Percentiles rank a stretch among this genome's conserved stretches.
Conservation (phyloP, 352 stramenopile species). For the Globisporangium apiculatum region DNA sequence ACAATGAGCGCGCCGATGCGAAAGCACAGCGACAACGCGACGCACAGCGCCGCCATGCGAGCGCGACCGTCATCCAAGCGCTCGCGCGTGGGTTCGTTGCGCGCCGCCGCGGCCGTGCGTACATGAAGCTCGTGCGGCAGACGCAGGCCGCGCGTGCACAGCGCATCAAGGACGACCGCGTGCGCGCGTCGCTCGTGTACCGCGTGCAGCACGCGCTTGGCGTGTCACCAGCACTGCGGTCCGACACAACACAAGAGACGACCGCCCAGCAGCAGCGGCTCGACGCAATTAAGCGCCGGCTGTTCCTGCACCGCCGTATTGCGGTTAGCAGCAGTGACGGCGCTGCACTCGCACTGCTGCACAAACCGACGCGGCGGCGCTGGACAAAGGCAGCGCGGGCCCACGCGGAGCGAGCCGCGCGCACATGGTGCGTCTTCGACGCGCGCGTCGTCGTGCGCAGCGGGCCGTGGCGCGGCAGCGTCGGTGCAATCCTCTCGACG, state of each 20-base stretch:
- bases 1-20: slow-evolving; percentile 21
- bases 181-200: slow-evolving; percentile 32
- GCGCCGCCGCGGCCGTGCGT: slow-evolving; percentile 27
- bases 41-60: slow-evolving; percentile 15
- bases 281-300: slow-evolving; percentile 31
- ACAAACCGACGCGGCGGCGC: slow-evolving; percentile 18
- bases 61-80: slow-evolving; percentile 37
- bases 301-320: slow-evolving; percentile 35
- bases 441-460: slow-evolving; percentile 38
- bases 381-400: slow-evolving; percentile 42
- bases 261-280: slow-evolving; percentile 22
- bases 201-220: slow-evolving; percentile 32
- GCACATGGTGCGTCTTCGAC: slow-evolving; percentile 47
- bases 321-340: slow-evolving; percentile 1
- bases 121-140: slow-evolving; percentile 46
- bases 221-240: slow-evolving; percentile 32
- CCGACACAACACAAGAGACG: slow-evolving; percentile 50
- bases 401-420: slow-evolving; percentile 25
- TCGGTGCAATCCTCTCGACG: slow-evolving; percentile 52
- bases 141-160: slow-evolving; percentile 33
- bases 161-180: slow-evolving; percentile 32
- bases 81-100: slow-evolving; percentile 26
- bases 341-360: slow-evolving; percentile 6
- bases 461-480: slow-evolving; percentile 35
- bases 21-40: slow-evolving; percentile 13